phyloP scores from a whole-genome alignment of 768 basidiomycete species.

The Leccinum variicolor region DNA sequence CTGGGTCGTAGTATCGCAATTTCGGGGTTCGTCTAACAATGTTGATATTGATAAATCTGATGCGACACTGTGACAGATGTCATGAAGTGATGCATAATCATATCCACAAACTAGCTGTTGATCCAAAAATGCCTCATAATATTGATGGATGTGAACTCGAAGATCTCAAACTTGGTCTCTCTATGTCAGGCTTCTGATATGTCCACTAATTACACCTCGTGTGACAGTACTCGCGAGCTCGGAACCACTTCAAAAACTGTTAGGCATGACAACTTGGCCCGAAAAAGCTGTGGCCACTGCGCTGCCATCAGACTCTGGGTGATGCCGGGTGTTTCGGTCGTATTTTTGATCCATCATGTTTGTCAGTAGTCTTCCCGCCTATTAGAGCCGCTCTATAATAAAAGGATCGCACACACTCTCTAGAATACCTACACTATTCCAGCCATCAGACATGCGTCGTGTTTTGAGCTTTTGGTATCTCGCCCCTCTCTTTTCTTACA shows the following conservation, averaged over 20 bases:
- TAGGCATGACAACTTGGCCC: background rate
- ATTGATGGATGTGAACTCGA: background rate
- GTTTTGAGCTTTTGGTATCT: conserved; percentile 10
- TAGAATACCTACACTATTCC: background rate
- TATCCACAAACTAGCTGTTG: no score
- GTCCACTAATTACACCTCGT: background rate
- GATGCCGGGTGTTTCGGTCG: background rate
- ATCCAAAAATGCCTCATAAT: no score
- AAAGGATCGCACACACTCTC: background rate
- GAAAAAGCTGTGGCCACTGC: background rate
- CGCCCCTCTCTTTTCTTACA: conserved; percentile 5
- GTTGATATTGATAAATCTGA: no score
- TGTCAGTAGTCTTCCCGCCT: background rate
- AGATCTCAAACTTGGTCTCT: background rate
- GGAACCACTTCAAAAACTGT: background rate
- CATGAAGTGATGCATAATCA: no score
- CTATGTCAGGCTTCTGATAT: background rate
- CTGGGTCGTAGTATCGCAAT: no score
- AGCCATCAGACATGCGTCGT: conserved; percentile 6
- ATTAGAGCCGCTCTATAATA: background rate
- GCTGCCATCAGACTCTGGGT: background rate
- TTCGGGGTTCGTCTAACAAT: no score
- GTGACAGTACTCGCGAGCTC: background rate
- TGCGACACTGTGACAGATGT: no score
- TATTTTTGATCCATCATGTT: background rate